Evolutionary conservation across 2,329 filamentous ascomycete species (phyloP).

Genomic region (Phialophora tarda): DNA sequence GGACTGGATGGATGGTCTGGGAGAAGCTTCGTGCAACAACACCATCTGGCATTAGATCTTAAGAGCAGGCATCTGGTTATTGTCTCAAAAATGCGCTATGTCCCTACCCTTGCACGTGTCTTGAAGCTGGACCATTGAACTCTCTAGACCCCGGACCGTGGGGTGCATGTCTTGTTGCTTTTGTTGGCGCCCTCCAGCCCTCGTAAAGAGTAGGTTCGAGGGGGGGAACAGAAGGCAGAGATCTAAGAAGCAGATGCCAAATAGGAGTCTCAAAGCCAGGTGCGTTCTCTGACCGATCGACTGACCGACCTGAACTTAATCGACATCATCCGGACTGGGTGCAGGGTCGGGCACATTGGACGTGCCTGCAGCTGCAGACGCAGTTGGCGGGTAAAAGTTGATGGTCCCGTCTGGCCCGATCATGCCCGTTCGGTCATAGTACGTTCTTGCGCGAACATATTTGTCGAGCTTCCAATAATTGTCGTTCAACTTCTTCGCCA

Average conservation of each 20-base stretch:
- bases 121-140: background rate
- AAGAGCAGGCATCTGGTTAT: background rate
- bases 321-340: conserved; percentile 37
- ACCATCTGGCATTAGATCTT: conserved; percentile 1
- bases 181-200: background rate
- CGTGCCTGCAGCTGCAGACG: conserved; percentile 17
- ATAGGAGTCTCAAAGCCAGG: background rate
- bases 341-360: conserved; percentile 18
- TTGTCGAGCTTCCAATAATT: conserved; percentile 93
- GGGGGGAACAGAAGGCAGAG: too few relatives aligned
- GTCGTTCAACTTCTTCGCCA: conserved; percentile 68
- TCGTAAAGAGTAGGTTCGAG: background rate
- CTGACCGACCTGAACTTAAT: conserved; percentile 21
- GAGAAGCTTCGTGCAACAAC: background rate
- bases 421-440: conserved; percentile 82
- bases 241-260: background rate
- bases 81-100: conserved; percentile 1
- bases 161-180: conserved; percentile 2
- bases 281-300: background rate
- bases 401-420: conserved; percentile 70
- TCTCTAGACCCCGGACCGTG: background rate
- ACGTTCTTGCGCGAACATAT: conserved; percentile 78
- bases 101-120: background rate
- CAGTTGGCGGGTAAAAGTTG: conserved; percentile 67
- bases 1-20: background rate